phyloP scores from a whole-genome alignment of 169 alveolate genomes.

The Cryptosporidium muris region DNA sequence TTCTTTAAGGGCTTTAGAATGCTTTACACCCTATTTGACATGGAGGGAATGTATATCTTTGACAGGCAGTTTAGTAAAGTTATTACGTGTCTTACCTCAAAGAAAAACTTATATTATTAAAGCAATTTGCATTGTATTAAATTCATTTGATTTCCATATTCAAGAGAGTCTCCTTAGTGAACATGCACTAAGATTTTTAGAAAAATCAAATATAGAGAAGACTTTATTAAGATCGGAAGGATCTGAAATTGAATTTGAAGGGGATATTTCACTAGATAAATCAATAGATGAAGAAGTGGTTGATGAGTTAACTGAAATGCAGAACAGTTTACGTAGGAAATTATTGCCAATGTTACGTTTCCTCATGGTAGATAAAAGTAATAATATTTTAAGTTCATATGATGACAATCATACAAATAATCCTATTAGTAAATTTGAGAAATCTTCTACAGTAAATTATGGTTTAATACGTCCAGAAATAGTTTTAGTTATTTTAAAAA shows the following conservation, averaged over 20 bases:
- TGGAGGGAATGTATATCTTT: constrained; percentile 45
- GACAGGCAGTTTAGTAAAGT: constrained; percentile 16
- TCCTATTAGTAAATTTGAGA: background rate
- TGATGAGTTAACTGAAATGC: constrained; percentile 41
- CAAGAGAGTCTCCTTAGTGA: constrained; percentile 4
- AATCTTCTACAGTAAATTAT: background rate
- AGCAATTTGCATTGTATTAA: constrained; percentile 45
- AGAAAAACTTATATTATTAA: constrained; percentile 52
- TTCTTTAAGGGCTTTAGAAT: constrained; percentile 47
- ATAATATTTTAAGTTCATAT: background rate
- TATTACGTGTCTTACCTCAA: constrained; percentile 33
- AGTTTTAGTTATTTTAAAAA: constrained; percentile 19
- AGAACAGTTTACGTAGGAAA: constrained; percentile 8
- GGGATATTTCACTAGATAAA: background rate
- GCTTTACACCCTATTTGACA: constrained; percentile 11
- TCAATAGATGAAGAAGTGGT: background rate
- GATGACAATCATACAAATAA: background rate
- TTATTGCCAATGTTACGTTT: constrained; percentile 29
- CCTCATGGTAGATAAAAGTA: constrained; percentile 54
- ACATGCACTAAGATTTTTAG: no score
- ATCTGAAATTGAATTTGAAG: background rate
- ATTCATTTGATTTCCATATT: constrained; percentile 62
- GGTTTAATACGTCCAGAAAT: constrained; percentile 50
- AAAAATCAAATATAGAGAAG: no score
- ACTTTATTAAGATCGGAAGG: no score